These are phyloP conservation scores for Nakaseomyces uthaithaninus DNA, from an alignment of 1,139 yeast species.

Conservation along the genomic window DNA sequence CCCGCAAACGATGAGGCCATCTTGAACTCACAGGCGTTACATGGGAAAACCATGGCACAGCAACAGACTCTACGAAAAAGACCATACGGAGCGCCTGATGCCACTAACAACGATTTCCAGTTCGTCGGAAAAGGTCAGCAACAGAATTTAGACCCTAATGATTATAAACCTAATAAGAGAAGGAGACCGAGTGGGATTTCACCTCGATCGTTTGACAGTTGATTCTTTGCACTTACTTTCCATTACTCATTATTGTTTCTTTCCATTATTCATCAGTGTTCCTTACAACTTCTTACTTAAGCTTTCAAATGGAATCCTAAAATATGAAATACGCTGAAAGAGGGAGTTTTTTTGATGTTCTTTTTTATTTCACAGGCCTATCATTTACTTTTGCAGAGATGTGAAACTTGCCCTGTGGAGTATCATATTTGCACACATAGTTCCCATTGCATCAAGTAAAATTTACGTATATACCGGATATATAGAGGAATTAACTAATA, in stretches of 20 bases:
- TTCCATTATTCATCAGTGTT: no score
- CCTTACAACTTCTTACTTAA: background rate
- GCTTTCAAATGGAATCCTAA: background rate
- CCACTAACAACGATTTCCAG: background rate
- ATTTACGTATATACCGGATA: background rate
- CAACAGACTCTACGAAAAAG: background rate
- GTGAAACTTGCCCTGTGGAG: no score
- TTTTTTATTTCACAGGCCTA: background rate
- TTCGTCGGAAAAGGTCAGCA: background rate
- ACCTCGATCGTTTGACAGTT: background rate
- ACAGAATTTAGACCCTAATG: background rate
- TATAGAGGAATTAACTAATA: background rate
- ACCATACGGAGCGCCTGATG: background rate
- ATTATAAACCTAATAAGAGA: background rate
- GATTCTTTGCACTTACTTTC: no score
- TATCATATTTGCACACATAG: no score
- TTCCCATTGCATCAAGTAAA: background rate
- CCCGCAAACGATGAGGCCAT: background rate
- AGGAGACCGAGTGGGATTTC: conserved; percentile 3
- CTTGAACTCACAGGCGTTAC: background rate
- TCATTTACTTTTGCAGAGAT: no score
- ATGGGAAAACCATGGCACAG: background rate
- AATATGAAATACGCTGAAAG: background rate
- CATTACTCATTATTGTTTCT: no score
- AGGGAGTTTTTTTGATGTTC: background rate